A percentile compares a stretch with the other conserved stretches of the same genome.
These are phyloP conservation scores for Pleurotus ostreatus DNA, from an alignment of 768 basidiomycete species.

Conservation along the genomic window DNA sequence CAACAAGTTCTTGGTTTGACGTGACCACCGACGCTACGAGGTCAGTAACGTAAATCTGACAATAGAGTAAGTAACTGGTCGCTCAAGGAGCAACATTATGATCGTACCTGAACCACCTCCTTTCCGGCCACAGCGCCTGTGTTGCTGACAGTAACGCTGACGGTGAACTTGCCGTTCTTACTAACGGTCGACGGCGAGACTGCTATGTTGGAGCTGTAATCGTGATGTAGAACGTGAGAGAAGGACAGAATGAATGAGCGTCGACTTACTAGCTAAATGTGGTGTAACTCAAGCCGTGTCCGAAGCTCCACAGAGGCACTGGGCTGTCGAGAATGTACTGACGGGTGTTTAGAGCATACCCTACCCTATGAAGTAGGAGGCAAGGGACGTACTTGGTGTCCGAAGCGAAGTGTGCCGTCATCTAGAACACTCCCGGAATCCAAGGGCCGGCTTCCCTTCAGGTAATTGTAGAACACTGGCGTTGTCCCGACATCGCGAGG, in stretches of 20 bases:
- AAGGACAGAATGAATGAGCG: not conserved
- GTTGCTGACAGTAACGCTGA: slow-evolving; percentile 60
- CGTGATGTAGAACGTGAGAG: not conserved
- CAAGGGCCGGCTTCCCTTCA: slow-evolving; percentile 55
- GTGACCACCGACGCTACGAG: slow-evolving; percentile 59
- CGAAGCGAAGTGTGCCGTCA: slow-evolving; percentile 50
- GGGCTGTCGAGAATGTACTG: slow-evolving; percentile 60
- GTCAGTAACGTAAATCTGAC: slow-evolving; percentile 60
- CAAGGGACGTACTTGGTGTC: slow-evolving; percentile 41
- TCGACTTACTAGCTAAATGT: slow-evolving; percentile 54
- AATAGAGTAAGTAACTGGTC: too few species aligned
- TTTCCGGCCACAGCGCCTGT: slow-evolving; percentile 52
- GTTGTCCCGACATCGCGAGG: slow-evolving; percentile 59
- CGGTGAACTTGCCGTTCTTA: slow-evolving; percentile 45
- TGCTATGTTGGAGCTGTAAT: slow-evolving; percentile 40
- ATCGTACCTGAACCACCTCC: slow-evolving; percentile 59
- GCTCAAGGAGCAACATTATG: too few species aligned
- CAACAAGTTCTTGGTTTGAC: slow-evolving; percentile 56
- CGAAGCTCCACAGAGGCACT: slow-evolving; percentile 61
- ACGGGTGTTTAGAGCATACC: not conserved
- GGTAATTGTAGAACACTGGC: slow-evolving; percentile 67
- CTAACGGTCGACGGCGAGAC: slow-evolving; percentile 44
- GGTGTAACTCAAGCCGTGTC: slow-evolving; percentile 62
- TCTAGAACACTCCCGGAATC: slow-evolving; percentile 48
- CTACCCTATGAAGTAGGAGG: not conserved